A percentile compares a stretch with the other conserved stretches of the same genome.
These are phyloP conservation scores for Sclerotiophoma versabilis DNA, from an alignment of 2,329 filamentous ascomycete genomes.

Conservation along the genomic window DNA sequence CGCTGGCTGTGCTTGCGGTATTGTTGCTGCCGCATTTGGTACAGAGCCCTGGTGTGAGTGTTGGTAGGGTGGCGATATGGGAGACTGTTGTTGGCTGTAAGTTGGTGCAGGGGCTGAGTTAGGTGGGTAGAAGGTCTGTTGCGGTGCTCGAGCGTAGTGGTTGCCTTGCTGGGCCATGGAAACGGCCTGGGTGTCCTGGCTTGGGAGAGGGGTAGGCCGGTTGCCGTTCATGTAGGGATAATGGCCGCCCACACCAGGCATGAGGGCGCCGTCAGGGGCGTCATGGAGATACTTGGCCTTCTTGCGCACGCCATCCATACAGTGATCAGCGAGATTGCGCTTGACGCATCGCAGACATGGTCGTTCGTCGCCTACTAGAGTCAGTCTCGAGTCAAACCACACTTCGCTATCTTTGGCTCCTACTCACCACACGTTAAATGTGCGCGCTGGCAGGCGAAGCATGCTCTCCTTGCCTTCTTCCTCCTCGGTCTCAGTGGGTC, in stretches of 20 bases:
- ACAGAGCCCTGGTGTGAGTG: conserved; percentile 58
- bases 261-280: conserved; percentile 85
- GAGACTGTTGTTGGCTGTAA: conserved; percentile 75
- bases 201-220: conserved; percentile 50
- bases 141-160: conserved; percentile 53
- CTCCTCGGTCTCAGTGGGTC: conserved; percentile 87
- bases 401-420: not conserved
- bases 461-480: conserved; percentile 95
- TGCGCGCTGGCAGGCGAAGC: conserved; percentile 94
- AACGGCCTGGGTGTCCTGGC: conserved; percentile 33
- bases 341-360: conserved; percentile 95
- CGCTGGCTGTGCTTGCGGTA: conserved; percentile 47
- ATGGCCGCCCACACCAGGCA: conserved; percentile 81
- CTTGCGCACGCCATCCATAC: conserved; percentile 95
- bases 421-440: conserved; percentile 97
- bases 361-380: conserved; percentile 80
- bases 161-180: conserved; percentile 45
- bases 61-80: conserved; percentile 76
- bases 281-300: conserved; percentile 99
- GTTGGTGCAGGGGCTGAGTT: conserved; percentile 47
- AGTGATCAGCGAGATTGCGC: conserved; percentile 86
- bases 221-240: conserved; percentile 64
- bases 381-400: not conserved
- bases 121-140: conserved; percentile 51
- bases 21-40: conserved; percentile 57